phyloP scores from a whole-genome alignment of 805 yeast genomes.

The Scheffersomyces stipitis region DNA sequence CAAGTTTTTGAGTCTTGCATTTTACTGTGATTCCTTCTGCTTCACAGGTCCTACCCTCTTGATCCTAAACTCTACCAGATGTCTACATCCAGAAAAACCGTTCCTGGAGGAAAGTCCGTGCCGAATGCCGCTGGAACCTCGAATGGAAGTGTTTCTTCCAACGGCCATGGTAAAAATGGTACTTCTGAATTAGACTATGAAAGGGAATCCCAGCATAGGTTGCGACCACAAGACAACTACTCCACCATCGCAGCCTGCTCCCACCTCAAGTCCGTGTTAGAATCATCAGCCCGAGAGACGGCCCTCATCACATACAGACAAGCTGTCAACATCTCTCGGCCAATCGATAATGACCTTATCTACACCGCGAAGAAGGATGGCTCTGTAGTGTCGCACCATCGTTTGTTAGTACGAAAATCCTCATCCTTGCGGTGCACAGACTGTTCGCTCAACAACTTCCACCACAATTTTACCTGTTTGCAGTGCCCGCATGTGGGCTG shows the following conservation, averaged over 20 bases:
- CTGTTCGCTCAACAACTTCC: slow-evolving; percentile 43
- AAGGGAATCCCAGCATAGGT: not conserved
- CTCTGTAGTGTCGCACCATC: slow-evolving; percentile 31
- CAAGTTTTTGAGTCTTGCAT: no score
- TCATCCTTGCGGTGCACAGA: slow-evolving; percentile 51
- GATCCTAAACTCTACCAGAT: no score
- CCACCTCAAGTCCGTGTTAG: slow-evolving; percentile 49
- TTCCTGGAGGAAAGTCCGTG: not conserved
- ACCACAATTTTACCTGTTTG: slow-evolving; percentile 59
- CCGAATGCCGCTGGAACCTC: slow-evolving; percentile 1
- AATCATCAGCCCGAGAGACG: slow-evolving; percentile 48
- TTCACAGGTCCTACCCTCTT: no score
- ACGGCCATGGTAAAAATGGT: not conserved
- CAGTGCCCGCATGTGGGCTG: slow-evolving; percentile 82
- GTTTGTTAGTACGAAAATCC: slow-evolving; percentile 42
- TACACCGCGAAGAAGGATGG: slow-evolving; percentile 39
- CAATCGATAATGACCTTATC: slow-evolving; percentile 24
- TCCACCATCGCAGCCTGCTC: slow-evolving; percentile 45
- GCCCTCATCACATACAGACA: slow-evolving; percentile 51
- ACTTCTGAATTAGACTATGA: not conserved
- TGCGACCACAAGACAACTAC: slow-evolving; percentile 22
- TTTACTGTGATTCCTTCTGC: no score
- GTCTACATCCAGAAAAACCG: slow-evolving; percentile 5
- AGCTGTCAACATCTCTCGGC: slow-evolving; percentile 48
- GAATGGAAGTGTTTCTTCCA: not conserved